These are phyloP conservation scores for Sechiopsis laciniata DNA, from an alignment of 306 rosid species.

Conservation along the genomic window DNA sequence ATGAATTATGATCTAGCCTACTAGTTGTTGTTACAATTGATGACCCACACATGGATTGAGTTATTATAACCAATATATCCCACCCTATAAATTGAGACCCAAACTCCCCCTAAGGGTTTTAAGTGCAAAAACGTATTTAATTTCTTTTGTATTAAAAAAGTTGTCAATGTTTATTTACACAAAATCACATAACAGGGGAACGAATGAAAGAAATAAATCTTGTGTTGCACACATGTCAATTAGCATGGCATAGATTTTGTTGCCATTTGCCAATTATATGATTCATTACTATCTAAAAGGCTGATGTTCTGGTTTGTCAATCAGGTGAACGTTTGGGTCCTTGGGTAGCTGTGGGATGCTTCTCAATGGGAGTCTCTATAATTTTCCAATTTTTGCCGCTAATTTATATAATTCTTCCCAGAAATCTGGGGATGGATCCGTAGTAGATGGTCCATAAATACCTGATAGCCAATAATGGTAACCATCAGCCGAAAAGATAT, in stretches of 20 bases:
- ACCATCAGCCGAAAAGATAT: too few relatives aligned
- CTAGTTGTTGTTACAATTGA: too few relatives aligned
- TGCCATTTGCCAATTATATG: not conserved
- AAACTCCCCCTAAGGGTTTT: too few relatives aligned
- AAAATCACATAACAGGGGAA: not conserved
- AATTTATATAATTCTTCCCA: too few relatives aligned
- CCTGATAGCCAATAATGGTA: too few relatives aligned
- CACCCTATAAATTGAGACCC: too few relatives aligned
- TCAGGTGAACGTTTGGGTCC: slow-evolving; percentile 73
- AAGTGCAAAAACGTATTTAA: not conserved
- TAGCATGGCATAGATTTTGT: not conserved
- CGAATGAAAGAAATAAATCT: not conserved
- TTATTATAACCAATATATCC: too few relatives aligned
- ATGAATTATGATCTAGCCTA: too few relatives aligned
- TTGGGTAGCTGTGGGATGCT: slow-evolving; percentile 57
- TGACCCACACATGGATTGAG: too few relatives aligned
- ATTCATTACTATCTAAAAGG: slow-evolving; percentile 1
- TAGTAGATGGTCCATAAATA: too few relatives aligned
- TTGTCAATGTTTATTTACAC: not conserved
- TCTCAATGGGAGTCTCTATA: slow-evolving; percentile 53
- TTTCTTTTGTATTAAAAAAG: not conserved
- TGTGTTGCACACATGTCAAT: not conserved
- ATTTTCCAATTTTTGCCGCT: slow-evolving; percentile 23
- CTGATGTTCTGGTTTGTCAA: slow-evolving; percentile 24
- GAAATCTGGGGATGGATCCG: too few relatives aligned